Evolutionary conservation across 2,329 filamentous ascomycete genomes (phyloP), one percentile per base, ranked within the genome.

Genomic region (Eutypella sp.): DNA sequence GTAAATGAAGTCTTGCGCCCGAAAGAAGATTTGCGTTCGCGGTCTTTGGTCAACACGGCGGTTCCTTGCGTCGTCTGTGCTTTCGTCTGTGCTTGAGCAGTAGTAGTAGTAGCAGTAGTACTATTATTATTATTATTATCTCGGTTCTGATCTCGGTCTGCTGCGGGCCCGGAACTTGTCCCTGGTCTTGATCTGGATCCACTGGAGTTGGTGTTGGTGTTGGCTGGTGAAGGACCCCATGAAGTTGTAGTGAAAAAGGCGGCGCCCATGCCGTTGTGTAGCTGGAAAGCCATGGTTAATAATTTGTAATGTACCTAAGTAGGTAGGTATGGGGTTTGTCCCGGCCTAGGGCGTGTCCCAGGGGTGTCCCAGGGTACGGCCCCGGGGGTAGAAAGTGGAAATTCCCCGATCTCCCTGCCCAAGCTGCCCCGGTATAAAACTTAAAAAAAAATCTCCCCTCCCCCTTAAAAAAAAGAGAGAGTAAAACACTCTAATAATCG

Each of bases 1-100:
- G 70, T 72, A 49, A 79, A 70, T 37, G 78, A 79, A 8, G 75
- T 52, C 58, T 77, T 79, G 55, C 76, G 77, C 46, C 70, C 67
- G 58, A 79, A 76, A 38, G 76, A 79, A 20, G 69, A 61, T 55
- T 75, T 73, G 65, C 75, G 70, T 54, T 75, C 71, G 66, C 73
- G 70, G 52, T 75, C 73, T 61, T 76, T 71, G 62, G 60, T 58
- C 44, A 66, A 53, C 43, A 65, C 48, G n/a, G n/a, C n/a, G n/a
- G 55, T 60, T 64, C 24, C 57, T 52, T 29, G 25, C 13, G 13
- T 33, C 16, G 13, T 6, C 57, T 57, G 36, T 47, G 39, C 13
- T 56, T 46, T 33, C 44, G 19, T 46, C 40, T 16, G 38, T 36
- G 36, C 23, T 31, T 13, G 29, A 24, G 33, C n/a, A 19, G 15